These are phyloP conservation scores for Pinus albicaulis DNA, from an alignment of 75 land plant genomes.

Conservation along the genomic window DNA sequence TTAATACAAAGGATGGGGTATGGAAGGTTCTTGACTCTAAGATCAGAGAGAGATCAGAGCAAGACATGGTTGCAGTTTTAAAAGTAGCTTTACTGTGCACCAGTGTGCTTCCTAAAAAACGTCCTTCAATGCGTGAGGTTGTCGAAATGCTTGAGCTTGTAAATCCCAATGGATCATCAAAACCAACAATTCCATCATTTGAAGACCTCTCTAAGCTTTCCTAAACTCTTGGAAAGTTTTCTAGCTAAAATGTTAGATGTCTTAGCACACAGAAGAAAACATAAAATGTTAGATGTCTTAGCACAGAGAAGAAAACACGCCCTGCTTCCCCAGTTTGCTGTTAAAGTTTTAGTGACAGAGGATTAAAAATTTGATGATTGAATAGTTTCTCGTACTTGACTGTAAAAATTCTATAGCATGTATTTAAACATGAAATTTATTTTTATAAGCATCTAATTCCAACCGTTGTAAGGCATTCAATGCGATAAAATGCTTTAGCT, in stretches of 20 bases:
- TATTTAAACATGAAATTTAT: not conserved
- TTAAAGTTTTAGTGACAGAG: slow-evolving; percentile 7
- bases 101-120: slow-evolving; percentile 47
- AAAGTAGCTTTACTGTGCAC: slow-evolving; percentile 64
- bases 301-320: not conserved
- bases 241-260: no score
- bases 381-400: not conserved
- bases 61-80: slow-evolving; percentile 46
- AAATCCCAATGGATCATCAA: slow-evolving; percentile 3
- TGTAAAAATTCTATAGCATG: not conserved
- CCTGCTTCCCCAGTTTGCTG: not conserved
- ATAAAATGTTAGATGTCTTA: no score
- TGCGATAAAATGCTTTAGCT: not conserved
- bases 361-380: not conserved
- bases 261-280: not conserved
- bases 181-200: not conserved
- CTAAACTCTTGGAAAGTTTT: no score
- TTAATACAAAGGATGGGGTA: slow-evolving; percentile 42
- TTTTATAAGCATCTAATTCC: not conserved
- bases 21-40: slow-evolving; percentile 47
- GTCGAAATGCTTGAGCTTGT: slow-evolving; percentile 40
- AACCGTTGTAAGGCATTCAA: not conserved
- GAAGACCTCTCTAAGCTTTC: not conserved
- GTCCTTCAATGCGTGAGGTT: slow-evolving; percentile 67
- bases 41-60: slow-evolving; percentile 26